These are phyloP conservation scores for Caryopteris hybrid DNA, from an alignment of 305 asterid genomes.

Conservation along the genomic window DNA sequence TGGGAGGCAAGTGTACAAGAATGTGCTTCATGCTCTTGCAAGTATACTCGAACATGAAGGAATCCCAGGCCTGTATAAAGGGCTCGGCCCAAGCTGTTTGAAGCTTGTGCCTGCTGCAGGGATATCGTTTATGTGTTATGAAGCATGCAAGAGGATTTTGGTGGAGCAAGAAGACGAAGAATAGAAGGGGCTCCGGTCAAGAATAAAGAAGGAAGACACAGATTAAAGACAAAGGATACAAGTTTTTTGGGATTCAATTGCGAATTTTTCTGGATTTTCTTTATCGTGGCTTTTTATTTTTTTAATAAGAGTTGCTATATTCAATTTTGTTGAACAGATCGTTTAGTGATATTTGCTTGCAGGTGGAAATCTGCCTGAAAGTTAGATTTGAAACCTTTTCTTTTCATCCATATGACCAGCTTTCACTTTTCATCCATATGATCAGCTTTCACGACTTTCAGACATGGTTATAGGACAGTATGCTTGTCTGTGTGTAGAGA, in stretches of 20 bases:
- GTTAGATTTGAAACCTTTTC: neutral
- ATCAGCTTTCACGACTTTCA: too few species aligned
- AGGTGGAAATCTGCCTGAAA: slow-evolving; percentile 1
- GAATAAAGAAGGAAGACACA: slow-evolving; percentile 11
- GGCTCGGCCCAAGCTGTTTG: slow-evolving; percentile 95
- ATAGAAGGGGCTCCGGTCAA: slow-evolving; percentile 2
- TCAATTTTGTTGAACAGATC: neutral
- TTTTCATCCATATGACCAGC: too few species aligned
- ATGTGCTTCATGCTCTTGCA: slow-evolving; percentile 77
- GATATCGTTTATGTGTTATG: slow-evolving; percentile 96
- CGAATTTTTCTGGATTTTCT: slow-evolving; percentile 14
- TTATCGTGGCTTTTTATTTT: neutral
- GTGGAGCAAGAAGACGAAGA: slow-evolving; percentile 71
- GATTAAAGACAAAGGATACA: slow-evolving; percentile 7
- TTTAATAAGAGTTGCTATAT: slow-evolving; percentile 2
- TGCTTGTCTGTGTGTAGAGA: too few species aligned
- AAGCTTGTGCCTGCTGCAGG: slow-evolving; percentile 98
- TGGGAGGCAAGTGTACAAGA: slow-evolving; percentile 80
- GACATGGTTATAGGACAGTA: too few species aligned
- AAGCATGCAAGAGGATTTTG: slow-evolving; percentile 88
- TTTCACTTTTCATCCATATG: too few species aligned
- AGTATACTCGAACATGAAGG: slow-evolving; percentile 86
- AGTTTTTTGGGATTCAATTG: slow-evolving; percentile 16
- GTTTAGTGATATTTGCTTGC: neutral
- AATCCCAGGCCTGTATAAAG: slow-evolving; percentile 68